Evolutionary conservation across 2,329 filamentous ascomycete species (phyloP).

Genomic region (Paraconiothyrium sp.): DNA sequence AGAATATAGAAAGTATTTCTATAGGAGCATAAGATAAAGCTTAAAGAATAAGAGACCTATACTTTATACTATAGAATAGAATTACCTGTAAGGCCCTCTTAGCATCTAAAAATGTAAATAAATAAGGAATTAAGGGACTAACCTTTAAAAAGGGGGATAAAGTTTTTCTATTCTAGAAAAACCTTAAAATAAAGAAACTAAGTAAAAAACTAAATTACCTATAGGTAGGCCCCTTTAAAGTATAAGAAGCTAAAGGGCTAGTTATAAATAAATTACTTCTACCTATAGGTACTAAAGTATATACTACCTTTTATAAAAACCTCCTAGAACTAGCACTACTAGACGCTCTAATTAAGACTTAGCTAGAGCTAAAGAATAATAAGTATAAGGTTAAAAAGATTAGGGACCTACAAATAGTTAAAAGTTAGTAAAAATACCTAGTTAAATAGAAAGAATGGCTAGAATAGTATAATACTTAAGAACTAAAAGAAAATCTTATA

Average conservation of each 20-base stretch:
- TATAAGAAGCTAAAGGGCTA: conserved; percentile 7
- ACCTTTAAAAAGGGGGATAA: conserved; percentile 12
- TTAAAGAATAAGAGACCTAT: conserved; percentile 5
- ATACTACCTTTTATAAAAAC: not conserved
- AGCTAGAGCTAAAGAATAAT: conserved; percentile 13
- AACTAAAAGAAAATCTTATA: conserved; percentile 6
- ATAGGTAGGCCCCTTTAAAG: conserved; percentile 2
- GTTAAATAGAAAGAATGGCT: conserved; percentile 15
- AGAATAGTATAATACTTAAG: conserved; percentile 10
- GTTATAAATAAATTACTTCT: conserved; percentile 2
- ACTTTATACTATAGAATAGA: conserved; percentile 3
- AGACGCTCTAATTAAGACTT: conserved; percentile 3
- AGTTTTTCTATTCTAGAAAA: conserved; percentile 15
- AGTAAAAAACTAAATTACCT: conserved; percentile 9
- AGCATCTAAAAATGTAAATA: conserved; percentile 11
- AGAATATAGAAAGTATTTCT: conserved; percentile 7
- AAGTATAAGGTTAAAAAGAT: conserved; percentile 14
- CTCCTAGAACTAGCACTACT: conserved; percentile 5
- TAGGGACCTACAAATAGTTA: conserved; percentile 8
- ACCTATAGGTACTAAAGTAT: not conserved
- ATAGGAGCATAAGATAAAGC: not conserved
- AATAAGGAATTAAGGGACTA: conserved; percentile 17
- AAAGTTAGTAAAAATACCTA: conserved; percentile 16
- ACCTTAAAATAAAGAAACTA: not conserved
- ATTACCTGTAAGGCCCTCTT: not conserved